Conservation (phyloP, 2,329 filamentous ascomycete species). For the Aspergillus awamori region DNA sequence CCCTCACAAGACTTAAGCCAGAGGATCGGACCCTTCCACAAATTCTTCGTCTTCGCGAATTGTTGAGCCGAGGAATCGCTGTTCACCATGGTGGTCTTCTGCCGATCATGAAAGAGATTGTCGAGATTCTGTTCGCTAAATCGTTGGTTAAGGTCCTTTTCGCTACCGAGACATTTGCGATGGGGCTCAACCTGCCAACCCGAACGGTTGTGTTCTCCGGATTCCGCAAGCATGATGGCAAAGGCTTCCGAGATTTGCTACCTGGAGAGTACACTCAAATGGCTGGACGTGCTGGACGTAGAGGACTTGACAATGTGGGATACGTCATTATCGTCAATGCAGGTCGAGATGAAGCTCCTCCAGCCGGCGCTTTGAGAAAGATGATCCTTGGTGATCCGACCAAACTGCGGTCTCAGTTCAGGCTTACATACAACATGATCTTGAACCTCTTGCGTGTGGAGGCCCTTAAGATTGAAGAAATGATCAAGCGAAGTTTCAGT, state of each 20-base stretch:
- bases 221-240: constrained; percentile 93
- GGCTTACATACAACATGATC: constrained; percentile 99
- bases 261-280: constrained; percentile 99
- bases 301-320: constrained; percentile 89
- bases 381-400: constrained; percentile 97
- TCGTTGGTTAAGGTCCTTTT: constrained; percentile 96
- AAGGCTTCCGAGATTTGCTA: constrained; percentile 84
- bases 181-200: constrained; percentile 95
- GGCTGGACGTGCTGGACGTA: constrained; percentile 90
- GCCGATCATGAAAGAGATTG: constrained; percentile 96
- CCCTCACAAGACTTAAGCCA: constrained; percentile 83
- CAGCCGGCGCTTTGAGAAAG: constrained; percentile 76
- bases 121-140: constrained; percentile 94
- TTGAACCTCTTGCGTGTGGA: constrained; percentile 92
- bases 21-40: constrained; percentile 91
- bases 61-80: constrained; percentile 85
- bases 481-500: constrained; percentile 99
- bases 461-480: constrained; percentile 97
- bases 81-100: constrained; percentile 94
- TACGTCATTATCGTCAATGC: constrained; percentile 89
- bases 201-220: constrained; percentile 97
- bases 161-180: constrained; percentile 97
- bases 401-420: constrained; percentile 93
- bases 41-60: constrained; percentile 81
- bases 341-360: constrained; percentile 83